Conservation (phyloP, 163 green algal species). For the Scenedesmus sp. region DNA sequence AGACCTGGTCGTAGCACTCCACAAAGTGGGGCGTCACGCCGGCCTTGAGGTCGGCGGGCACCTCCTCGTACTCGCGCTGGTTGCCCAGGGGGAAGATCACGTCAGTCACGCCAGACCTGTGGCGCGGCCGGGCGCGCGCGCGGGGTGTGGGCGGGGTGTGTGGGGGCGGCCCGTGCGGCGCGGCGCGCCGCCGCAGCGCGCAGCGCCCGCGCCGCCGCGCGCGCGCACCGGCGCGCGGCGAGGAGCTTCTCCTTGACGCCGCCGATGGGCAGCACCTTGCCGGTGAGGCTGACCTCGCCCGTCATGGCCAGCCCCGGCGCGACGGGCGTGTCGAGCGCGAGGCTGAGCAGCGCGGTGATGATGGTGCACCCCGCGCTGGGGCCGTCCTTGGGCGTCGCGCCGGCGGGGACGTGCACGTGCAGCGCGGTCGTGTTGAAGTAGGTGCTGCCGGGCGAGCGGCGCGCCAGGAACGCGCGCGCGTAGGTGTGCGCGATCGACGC, state of each 20-base stretch:
- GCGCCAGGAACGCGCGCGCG: slow-evolving; percentile 71
- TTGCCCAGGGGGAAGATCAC: slow-evolving; percentile 91
- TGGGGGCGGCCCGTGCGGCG: too few relatives aligned
- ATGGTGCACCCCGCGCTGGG: slow-evolving; percentile 89
- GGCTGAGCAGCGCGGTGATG: slow-evolving; percentile 92
- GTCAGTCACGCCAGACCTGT: slow-evolving; percentile 65
- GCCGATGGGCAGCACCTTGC: slow-evolving; percentile 93
- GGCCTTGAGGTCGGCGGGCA: slow-evolving; percentile 80
- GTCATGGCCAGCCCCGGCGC: slow-evolving; percentile 46
- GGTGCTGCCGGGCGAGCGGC: slow-evolving; percentile 43
- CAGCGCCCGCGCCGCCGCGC: background rate
- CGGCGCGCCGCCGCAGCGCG: too few relatives aligned
- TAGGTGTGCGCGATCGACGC: slow-evolving; percentile 91
- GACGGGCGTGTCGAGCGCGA: slow-evolving; percentile 84
- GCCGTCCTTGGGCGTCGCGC: slow-evolving; percentile 96
- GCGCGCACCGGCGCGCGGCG: slow-evolving; percentile 76
- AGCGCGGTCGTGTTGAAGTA: slow-evolving; percentile 70
- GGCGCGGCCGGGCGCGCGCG: background rate
- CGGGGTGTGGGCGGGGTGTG: background rate
- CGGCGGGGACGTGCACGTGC: slow-evolving; percentile 96
- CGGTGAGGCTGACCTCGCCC: slow-evolving; percentile 93
- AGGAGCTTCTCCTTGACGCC: slow-evolving; percentile 96
- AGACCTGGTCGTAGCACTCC: slow-evolving; percentile 84
- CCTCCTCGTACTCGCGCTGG: slow-evolving; percentile 86
- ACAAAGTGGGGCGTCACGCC: slow-evolving; percentile 87